Base-by-base conservation (phyloP, 495 filamentous ascomycete genomes). In the Symbiotaphrina buchneri region DNA sequence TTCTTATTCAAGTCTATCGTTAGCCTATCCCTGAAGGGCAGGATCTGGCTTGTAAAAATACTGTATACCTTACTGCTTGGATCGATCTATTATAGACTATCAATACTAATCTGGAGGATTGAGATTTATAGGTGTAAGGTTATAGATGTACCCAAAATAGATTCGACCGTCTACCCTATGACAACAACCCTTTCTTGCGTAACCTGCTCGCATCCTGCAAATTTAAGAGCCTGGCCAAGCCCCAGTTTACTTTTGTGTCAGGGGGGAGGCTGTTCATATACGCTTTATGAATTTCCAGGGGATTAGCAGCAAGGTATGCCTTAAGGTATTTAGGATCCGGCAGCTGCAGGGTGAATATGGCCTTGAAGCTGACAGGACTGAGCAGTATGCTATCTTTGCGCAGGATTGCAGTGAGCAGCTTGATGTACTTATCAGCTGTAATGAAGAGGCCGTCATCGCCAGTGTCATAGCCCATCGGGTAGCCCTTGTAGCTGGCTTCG, bases 321-420 rank as follows among this genome's bases (percentile, higher is more conserved):
- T 13, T 16, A 29, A 13, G 11, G 18, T 6, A 29, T 29, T 5
- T 13, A 6, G 6, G 6, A n/a, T 29, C 27, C 27, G 18, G 8
- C 27, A 29, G 13, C 13, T 29, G 27, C 27, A 16, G 27, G 8
- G 22, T 25, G 11, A n/a, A 16, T 6, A 29, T n/a, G 11, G 18
- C 6, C 27, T 29, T 13, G 11, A 6, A n/a, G n/a, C n/a, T n/a
- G n/a, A n/a, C n/a, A n/a, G n/a, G n/a, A n/a, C 27, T 16, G 13
- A 6, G 5, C 11, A 29, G 6, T 6, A n/a, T 13, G 8, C 18
- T 13, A 13, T 13, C 27, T 6, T 13, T 13, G 6, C 6, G 6
- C 6, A 45, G 29, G 17, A 45, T 25, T 19, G 39, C 42, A 16
- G 37, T 34, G 16, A 45, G 38, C 0, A 41, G 33, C 10, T 29